Percentiles rank a stretch among this genome's conserved stretches.
Evolutionary conservation across 208 protist genomes (phyloP).

Genomic region (Paratrypanosoma confusum): DNA sequence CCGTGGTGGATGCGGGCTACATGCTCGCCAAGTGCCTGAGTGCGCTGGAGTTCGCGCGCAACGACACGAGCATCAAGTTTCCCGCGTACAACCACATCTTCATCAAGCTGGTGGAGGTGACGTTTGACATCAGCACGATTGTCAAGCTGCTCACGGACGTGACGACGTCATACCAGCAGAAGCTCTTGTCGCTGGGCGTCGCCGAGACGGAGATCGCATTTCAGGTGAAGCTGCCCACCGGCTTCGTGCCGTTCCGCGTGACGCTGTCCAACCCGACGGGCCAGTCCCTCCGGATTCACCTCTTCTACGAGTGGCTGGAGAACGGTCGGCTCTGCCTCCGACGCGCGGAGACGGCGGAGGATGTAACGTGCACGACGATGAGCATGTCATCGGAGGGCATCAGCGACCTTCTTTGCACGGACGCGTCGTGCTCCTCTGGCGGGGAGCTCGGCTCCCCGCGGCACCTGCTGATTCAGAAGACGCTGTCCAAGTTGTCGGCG

Average conservation of each 20-base stretch:
- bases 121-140: constrained; percentile 46
- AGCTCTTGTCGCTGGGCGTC: constrained; percentile 52
- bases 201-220: constrained; percentile 78
- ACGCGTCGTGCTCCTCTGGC: neutral
- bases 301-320: constrained; percentile 74
- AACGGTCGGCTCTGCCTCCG: constrained; percentile 37
- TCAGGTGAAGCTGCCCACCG: constrained; percentile 28
- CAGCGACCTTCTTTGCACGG: constrained; percentile 12
- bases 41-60: constrained; percentile 62
- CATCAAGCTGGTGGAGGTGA: constrained; percentile 76
- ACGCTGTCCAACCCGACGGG: constrained; percentile 68
- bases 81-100: constrained; percentile 76
- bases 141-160: constrained; percentile 31
- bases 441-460: neutral
- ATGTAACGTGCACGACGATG: constrained; percentile 23
- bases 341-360: constrained; percentile 60
- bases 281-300: constrained; percentile 60
- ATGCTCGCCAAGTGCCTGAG: constrained; percentile 66
- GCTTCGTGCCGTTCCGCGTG: constrained; percentile 76
- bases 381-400: constrained; percentile 22
- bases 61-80: constrained; percentile 51
- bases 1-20: constrained; percentile 62
- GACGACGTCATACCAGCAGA: constrained; percentile 45
- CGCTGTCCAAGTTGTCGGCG: constrained; percentile 15
- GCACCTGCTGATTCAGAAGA: constrained; percentile 2